Percentiles rank a stretch among this genome's conserved stretches.
phyloP scores from a whole-genome alignment of 169 alveolate genomes.

The Eimeria falciformis region DNA sequence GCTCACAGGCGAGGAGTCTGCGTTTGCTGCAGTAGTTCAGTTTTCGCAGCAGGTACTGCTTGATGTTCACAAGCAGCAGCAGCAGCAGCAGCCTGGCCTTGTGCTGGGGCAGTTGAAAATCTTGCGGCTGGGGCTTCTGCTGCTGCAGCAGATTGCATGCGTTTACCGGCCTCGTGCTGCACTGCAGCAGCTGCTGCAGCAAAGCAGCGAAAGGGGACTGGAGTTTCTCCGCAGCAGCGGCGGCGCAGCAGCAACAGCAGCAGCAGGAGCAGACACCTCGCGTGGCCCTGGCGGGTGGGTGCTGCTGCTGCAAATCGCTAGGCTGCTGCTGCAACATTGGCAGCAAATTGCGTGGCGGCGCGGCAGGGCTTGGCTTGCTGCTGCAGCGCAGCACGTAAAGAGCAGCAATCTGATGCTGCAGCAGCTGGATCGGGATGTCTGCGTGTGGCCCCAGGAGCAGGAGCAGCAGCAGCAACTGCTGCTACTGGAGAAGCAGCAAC shows the following conservation, averaged over 20 bases:
- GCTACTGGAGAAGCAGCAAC: conserved; percentile 23
- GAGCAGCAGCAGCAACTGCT: conserved; percentile 27
- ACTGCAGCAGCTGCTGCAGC: conserved; percentile 63
- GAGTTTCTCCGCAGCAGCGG: conserved; percentile 22
- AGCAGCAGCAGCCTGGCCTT: conserved; percentile 24
- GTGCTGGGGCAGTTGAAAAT: conserved; percentile 68
- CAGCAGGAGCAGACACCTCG: conserved; percentile 31
- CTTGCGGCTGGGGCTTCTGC: conserved; percentile 71
- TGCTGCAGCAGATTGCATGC: conserved; percentile 75
- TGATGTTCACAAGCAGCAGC: conserved; percentile 65
- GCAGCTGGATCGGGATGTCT: conserved; percentile 20
- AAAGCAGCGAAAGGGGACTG: conserved; percentile 47
- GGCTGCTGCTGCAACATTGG: conserved; percentile 62
- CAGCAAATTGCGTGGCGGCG: neutral
- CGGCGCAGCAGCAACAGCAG: conserved; percentile 36
- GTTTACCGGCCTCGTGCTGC: conserved; percentile 34
- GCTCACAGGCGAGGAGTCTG: conserved; percentile 61
- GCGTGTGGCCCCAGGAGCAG: conserved; percentile 29
- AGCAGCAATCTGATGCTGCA: conserved; percentile 20
- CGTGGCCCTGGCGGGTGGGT: conserved; percentile 63
- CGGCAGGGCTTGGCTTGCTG: conserved; percentile 41
- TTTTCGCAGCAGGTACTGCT: conserved; percentile 68
- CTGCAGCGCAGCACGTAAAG: conserved; percentile 35
- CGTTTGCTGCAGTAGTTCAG: conserved; percentile 57
- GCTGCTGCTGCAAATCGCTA: conserved; percentile 47